A percentile compares a stretch with the other conserved stretches of the same genome.
phyloP scores from a whole-genome alignment of 352 stramenopile genomes.

The Blastocystis sp. region DNA sequence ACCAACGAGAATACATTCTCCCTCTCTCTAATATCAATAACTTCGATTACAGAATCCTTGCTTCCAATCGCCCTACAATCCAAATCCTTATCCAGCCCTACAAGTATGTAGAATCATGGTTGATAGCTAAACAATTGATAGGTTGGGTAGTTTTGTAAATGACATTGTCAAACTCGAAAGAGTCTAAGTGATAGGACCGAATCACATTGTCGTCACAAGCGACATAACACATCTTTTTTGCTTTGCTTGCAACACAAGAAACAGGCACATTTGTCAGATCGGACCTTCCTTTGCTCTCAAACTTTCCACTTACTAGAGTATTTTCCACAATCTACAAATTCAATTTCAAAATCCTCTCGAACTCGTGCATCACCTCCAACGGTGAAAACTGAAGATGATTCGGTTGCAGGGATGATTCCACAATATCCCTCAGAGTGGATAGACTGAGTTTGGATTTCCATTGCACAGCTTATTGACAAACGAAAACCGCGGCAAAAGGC shows the following conservation, averaged over 20 bases:
- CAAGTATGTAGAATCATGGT: neutral
- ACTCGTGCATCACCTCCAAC: slow-evolving; percentile 39
- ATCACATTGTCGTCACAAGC: slow-evolving; percentile 45
- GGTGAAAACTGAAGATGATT: slow-evolving; percentile 20
- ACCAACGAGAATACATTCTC: neutral
- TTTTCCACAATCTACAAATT: slow-evolving; percentile 41
- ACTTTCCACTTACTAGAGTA: neutral
- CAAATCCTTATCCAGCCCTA: neutral
- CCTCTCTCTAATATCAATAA: neutral
- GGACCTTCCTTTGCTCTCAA: neutral
- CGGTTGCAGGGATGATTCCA: neutral
- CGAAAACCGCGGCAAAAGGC: neutral
- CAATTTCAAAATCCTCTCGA: neutral
- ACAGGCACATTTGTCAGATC: slow-evolving; percentile 40
- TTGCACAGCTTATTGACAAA: neutral
- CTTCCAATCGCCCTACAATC: neutral
- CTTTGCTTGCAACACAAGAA: neutral
- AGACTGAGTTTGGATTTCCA: slow-evolving; percentile 44
- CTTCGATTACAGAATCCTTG: neutral
- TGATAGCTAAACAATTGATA: slow-evolving; percentile 41
- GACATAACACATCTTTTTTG: slow-evolving; percentile 37
- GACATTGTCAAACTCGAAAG: slow-evolving; percentile 43
- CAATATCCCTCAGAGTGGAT: slow-evolving; percentile 50
- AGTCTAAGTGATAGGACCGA: slow-evolving; percentile 44
- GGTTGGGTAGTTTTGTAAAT: slow-evolving; percentile 30